Evolutionary conservation across 1,139 yeast genomes (phyloP).

Genomic region (Meyerozyma athensensis): DNA sequence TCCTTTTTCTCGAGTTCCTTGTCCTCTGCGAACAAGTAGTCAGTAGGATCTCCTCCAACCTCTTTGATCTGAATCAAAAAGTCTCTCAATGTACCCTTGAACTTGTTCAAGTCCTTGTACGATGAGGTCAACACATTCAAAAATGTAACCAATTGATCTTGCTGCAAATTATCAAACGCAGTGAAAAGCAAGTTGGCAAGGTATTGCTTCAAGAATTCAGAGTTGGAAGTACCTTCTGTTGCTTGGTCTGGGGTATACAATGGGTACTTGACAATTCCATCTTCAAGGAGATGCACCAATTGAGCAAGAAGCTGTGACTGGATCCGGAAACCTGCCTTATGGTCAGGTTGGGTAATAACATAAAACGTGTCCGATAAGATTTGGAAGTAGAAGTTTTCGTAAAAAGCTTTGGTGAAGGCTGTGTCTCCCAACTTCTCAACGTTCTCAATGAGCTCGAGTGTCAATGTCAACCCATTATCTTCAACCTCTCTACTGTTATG

Average conservation of each 20-base stretch:
- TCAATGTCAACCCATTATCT: slow-evolving; percentile 78
- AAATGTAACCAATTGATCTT: slow-evolving; percentile 77
- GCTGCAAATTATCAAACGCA: slow-evolving; percentile 88
- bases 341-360: slow-evolving; percentile 95
- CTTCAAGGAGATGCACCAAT: slow-evolving; percentile 79
- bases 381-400: slow-evolving; percentile 82
- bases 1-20: slow-evolving; percentile 74
- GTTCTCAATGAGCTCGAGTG: slow-evolving; percentile 76
- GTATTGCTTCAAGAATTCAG: slow-evolving; percentile 73
- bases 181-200: slow-evolving; percentile 74
- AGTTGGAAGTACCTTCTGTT: slow-evolving; percentile 78
- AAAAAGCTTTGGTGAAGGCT: slow-evolving; percentile 80
- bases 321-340: slow-evolving; percentile 88
- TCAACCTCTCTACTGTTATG: slow-evolving; percentile 96
- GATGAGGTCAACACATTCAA: slow-evolving; percentile 69
- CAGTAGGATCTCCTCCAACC: slow-evolving; percentile 90
- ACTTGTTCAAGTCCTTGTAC: slow-evolving; percentile 69
- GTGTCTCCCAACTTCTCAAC: slow-evolving; percentile 75
- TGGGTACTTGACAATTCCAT: slow-evolving; percentile 68
- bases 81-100: slow-evolving; percentile 86
- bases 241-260: slow-evolving; percentile 71
- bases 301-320: slow-evolving; percentile 84
- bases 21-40: slow-evolving; percentile 92
- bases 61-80: slow-evolving; percentile 95
- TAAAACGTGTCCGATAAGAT: slow-evolving; percentile 88